A percentile compares a stretch with the other conserved stretches of the same genome.
phyloP scores from a whole-genome alignment of 78 protist genomes.

The Dictyostelium citrinum region DNA sequence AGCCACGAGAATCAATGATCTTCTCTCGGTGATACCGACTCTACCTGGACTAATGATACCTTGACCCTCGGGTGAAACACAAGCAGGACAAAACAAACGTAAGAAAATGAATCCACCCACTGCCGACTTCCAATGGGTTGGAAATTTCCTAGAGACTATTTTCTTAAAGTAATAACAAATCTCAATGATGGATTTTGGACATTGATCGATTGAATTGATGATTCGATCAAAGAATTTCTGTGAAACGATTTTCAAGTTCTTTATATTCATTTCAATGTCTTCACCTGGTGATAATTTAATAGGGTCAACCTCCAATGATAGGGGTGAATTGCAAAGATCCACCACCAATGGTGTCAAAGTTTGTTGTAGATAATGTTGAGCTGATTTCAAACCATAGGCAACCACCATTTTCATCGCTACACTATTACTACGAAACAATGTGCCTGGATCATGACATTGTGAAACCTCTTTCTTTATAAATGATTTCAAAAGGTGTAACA shows the following conservation, averaged over 20 bases:
- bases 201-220: constrained; percentile 43
- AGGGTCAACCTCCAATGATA: constrained; percentile 63
- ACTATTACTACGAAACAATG: constrained; percentile 38
- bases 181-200: constrained; percentile 60
- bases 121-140: constrained; percentile 55
- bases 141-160: constrained; percentile 43
- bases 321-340: constrained; percentile 43
- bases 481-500: constrained; percentile 28
- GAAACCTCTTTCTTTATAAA: constrained; percentile 64
- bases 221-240: constrained; percentile 77
- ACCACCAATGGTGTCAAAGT: constrained; percentile 58
- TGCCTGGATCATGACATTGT: constrained; percentile 69
- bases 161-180: constrained; percentile 70
- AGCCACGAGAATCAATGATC: constrained; percentile 55
- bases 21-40: constrained; percentile 66
- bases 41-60: constrained; percentile 54
- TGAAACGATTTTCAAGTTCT: constrained; percentile 15
- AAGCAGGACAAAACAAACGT: constrained; percentile 64
- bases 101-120: constrained; percentile 70
- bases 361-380: constrained; percentile 62
- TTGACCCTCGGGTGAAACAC: constrained; percentile 69
- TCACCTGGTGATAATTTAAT: constrained; percentile 31
- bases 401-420: constrained; percentile 80
- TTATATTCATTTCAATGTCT: constrained; percentile 6
- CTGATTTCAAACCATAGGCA: constrained; percentile 59